Percentiles rank a stretch among this genome's conserved stretches.
Conservation (phyloP, 1,139 yeast species). For the Debaryomyces nepalensis region DNA sequence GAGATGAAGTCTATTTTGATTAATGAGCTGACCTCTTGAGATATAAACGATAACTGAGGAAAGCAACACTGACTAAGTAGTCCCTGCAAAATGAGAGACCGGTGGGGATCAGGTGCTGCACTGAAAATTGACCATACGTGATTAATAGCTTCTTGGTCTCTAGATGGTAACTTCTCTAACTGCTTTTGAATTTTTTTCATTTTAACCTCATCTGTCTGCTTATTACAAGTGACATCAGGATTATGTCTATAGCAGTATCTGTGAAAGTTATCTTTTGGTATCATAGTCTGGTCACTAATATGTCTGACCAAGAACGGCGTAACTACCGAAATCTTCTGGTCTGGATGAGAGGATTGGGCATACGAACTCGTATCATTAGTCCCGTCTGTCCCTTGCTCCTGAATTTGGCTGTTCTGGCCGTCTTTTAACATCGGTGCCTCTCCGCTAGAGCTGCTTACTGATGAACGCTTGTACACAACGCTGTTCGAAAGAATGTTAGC, state of each 20-base stretch:
- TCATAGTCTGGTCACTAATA: conserved; percentile 45
- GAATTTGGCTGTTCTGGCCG: not conserved
- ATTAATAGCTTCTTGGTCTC: conserved; percentile 72
- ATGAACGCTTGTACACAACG: conserved; percentile 7
- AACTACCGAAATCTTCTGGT: conserved; percentile 37
- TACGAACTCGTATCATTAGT: not conserved
- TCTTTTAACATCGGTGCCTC: not conserved
- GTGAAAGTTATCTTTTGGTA: conserved; percentile 56
- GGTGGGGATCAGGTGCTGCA: conserved; percentile 68
- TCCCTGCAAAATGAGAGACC: conserved; percentile 81
- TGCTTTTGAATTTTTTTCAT: conserved; percentile 65
- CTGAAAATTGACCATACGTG: conserved; percentile 81
- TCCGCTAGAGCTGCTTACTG: not conserved
- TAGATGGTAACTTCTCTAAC: conserved; percentile 59
- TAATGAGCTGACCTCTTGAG: conserved; percentile 76
- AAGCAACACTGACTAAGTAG: conserved; percentile 89
- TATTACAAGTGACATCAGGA: conserved; percentile 78
- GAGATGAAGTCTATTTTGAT: conserved; percentile 88
- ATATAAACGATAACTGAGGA: conserved; percentile 85
- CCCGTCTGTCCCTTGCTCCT: not conserved
- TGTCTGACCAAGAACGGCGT: conserved; percentile 53
- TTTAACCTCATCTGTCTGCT: conserved; percentile 67
- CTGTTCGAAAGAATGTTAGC: conserved; percentile 16
- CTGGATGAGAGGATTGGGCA: not conserved
- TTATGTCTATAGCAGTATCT: conserved; percentile 89